phyloP scores from a whole-genome alignment of 192 early-diverging fungal species.

The Obelidium mucronatum region DNA sequence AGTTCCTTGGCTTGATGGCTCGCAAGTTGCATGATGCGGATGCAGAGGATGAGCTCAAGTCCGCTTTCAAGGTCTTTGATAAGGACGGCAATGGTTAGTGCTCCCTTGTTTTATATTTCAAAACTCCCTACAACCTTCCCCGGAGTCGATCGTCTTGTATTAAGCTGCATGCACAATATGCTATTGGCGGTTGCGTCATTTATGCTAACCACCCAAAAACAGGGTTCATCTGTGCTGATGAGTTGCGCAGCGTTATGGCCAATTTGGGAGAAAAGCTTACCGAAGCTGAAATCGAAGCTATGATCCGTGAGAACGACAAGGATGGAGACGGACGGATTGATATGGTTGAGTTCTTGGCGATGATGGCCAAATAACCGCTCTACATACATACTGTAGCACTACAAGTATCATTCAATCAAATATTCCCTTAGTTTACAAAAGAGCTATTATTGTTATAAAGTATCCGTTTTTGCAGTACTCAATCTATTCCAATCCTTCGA shows the following conservation, averaged over 20 bases:
- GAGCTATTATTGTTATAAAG: too few relatives aligned
- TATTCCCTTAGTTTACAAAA: too few relatives aligned
- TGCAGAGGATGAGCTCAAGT: slow-evolving; percentile 90
- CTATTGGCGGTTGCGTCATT: too few relatives aligned
- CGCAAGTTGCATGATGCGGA: slow-evolving; percentile 87
- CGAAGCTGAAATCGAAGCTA: slow-evolving; percentile 76
- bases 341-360: slow-evolving; percentile 89
- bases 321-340: slow-evolving; percentile 89
- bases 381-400: too few relatives aligned
- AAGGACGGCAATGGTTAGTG: slow-evolving; percentile 95
- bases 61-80: slow-evolving; percentile 98
- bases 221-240: slow-evolving; percentile 90
- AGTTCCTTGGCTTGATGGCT: slow-evolving; percentile 94
- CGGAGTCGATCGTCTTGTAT: too few relatives aligned
- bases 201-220: too few relatives aligned
- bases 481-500: too few relatives aligned
- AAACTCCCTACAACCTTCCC: too few relatives aligned
- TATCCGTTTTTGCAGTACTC: too few relatives aligned
- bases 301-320: slow-evolving; percentile 68
- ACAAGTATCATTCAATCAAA: too few relatives aligned
- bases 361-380: slow-evolving; percentile 47
- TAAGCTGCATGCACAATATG: too few relatives aligned
- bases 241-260: slow-evolving; percentile 93
- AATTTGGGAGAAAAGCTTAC: slow-evolving; percentile 87
- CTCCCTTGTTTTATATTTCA: too few relatives aligned